Base-by-base conservation (phyloP, 2,329 filamentous ascomycete genomes). In the Fusarium floridanum region DNA sequence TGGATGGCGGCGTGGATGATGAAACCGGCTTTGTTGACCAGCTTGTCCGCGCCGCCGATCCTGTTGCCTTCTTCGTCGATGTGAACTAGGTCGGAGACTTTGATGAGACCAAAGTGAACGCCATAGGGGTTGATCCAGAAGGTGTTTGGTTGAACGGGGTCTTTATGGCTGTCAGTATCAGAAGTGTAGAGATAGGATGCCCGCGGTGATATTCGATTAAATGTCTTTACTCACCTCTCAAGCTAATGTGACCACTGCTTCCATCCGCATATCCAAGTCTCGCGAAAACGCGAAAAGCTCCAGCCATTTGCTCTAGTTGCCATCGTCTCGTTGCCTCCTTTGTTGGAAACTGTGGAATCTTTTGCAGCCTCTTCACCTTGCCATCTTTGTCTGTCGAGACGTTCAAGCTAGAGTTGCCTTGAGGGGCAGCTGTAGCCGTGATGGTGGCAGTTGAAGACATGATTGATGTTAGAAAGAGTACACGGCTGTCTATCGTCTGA, bases 1-100 rank as follows among this genome's bases (percentile, higher is more conserved):
- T 92, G 89, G 16, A 94, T 84, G 5, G 91, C 91, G 11, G 86
- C 87, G 80, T 94, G 92, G 66, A 94, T 94, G 69, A 92, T 82
- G 79, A 93, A 93, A 2, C 92, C 92, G 1, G 91, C 91, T 3
- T 89, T 88, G 78, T 93, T 94, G 12, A 90, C 89, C 2, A 90
- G 89, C 32, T 87, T 83, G 74, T 91, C 91, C 0, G 77, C 79
- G 11, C 91, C 91, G 20, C 90, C 91, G 3, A 93, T 86, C 4
- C 90, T 86, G 34, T 89, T 87, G 6, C 92, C 92, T 2, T 82
- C 73, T 60, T 83, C 81, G 72, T 93, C 88, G 3, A 94, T 86
- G 50, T 91, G 87, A 57, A 94, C 89, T 88, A 94, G 91, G 78
- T 94, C 91, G 2, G 86, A 88, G 1, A 91, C 90, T 70, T 88